Evolutionary conservation across 1,139 yeast species (phyloP).

Genomic region (Diutina rugosa): DNA sequence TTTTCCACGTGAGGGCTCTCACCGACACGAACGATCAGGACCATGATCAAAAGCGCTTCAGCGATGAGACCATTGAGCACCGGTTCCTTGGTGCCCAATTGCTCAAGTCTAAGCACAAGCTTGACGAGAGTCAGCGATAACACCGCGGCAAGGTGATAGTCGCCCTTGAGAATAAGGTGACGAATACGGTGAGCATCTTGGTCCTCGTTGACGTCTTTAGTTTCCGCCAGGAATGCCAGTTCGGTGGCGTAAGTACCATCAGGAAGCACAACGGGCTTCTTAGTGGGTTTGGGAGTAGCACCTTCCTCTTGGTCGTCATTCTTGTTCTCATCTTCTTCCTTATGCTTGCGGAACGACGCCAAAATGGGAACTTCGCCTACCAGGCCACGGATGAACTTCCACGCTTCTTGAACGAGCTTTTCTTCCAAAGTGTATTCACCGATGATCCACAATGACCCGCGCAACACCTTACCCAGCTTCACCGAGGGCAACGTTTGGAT

Average conservation of each 20-base stretch:
- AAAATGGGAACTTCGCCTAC: constrained; percentile 89
- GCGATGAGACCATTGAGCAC: constrained; percentile 79
- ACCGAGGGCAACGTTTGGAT: constrained; percentile 51
- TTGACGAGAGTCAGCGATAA: constrained; percentile 83
- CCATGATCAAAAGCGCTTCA: constrained; percentile 87
- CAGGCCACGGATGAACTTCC: constrained; percentile 76
- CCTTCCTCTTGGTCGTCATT: constrained; percentile 12
- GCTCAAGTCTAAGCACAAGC: constrained; percentile 66
- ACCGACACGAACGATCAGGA: constrained; percentile 83
- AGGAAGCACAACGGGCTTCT: constrained; percentile 79
- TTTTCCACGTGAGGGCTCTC: constrained; percentile 64
- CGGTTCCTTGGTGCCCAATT: constrained; percentile 39
- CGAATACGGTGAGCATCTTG: constrained; percentile 60
- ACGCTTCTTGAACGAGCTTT: constrained; percentile 63
- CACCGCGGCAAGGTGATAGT: constrained; percentile 83
- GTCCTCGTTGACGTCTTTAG: constrained; percentile 18
- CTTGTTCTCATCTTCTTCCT: constrained; percentile 20
- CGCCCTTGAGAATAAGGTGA: constrained; percentile 72
- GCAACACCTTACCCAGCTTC: constrained; percentile 80
- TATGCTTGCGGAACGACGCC: constrained; percentile 50
- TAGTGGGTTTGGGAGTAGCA: constrained; percentile 15
- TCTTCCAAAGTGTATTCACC: constrained; percentile 83
- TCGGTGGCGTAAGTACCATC: constrained; percentile 99
- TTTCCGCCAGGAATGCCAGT: constrained; percentile 56
- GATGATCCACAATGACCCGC: constrained; percentile 91